Base-by-base conservation (phyloP, 768 basidiomycete genomes). In the Amanita brunnescens region DNA sequence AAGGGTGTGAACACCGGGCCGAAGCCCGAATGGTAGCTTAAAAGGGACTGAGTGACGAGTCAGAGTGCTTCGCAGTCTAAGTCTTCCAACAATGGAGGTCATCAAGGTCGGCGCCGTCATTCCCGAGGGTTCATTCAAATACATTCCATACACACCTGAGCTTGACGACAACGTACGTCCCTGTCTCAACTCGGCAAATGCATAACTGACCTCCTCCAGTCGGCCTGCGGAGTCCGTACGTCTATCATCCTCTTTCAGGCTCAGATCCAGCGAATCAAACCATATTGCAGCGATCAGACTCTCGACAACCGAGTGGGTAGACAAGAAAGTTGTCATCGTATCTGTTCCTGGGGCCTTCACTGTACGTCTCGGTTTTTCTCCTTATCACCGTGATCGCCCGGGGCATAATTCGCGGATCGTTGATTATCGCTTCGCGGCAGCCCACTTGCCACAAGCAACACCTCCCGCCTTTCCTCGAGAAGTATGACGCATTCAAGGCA, bases 311-410 rank as follows among this genome's bases (percentile, higher is more conserved):
- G 72, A 77, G 42, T 89, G 85, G 85, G 83, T 83, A 64, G 83
- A 81, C 61, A 91, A 91, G 73, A 87, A 85, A 63, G 85, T 91
- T 47, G 83, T 90, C 33, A 61, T 90, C 47, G 75, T 91, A 63
- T 72, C 85, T 51, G 85, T 89, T 30, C 88, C 87, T 14, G 88
- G 88, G 41, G 85, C 87, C 13, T 88, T 89, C 70, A 87, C 87
- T 13, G 87, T 87, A 55, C 54, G 81, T 59, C 33, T 40, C 29
- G 21, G 32, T 40, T 71, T 75, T 34, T 9, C 20, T 35, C n/a
- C 46, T 35, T 33, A 29, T 29, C 26, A 7, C 29, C 29, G 20
- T 35, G 29, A 47, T 47, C 1, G 14, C 20, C 21, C 10, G 24
- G 13, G 8, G 18, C 6, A 16, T 13, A 29, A 14, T 10, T 26